These are phyloP conservation scores for Kodamaea suecica DNA, from an alignment of 1,139 yeast genomes.

Conservation along the genomic window DNA sequence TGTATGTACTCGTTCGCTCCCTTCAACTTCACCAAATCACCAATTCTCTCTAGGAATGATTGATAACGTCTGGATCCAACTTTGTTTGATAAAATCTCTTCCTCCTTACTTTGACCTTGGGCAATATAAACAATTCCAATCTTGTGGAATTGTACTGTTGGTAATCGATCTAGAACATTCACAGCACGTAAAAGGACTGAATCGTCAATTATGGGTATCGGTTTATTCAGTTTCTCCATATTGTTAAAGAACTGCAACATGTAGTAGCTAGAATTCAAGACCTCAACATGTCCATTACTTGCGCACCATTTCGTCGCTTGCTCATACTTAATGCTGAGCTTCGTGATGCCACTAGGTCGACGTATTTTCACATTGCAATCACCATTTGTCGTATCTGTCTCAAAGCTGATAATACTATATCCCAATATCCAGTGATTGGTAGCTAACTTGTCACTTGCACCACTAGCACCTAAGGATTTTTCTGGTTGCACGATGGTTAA, in stretches of 20 bases:
- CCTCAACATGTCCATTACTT: conserved; percentile 3
- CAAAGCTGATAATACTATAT: conserved; percentile 53
- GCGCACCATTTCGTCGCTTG: conserved; percentile 2
- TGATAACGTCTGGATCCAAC: conserved; percentile 66
- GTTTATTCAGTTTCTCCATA: conserved; percentile 22
- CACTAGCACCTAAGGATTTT: conserved; percentile 7
- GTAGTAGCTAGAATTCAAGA: conserved; percentile 26
- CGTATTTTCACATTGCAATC: conserved; percentile 52
- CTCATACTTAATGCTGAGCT: conserved; percentile 46
- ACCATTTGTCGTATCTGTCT: conserved; percentile 53
- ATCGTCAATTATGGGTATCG: conserved; percentile 45
- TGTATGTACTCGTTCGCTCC: conserved; percentile 52
- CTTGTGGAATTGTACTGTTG: conserved; percentile 76
- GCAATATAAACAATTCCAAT: conserved; percentile 76
- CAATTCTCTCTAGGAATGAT: conserved; percentile 55
- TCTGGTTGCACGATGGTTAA: conserved; percentile 40
- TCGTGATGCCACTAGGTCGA: conserved; percentile 65
- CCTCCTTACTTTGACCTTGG: conserved; percentile 60
- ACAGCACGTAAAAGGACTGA: conserved; percentile 56
- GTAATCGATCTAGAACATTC: conserved; percentile 66
- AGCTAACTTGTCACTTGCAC: conserved; percentile 20
- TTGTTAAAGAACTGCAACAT: conserved; percentile 33
- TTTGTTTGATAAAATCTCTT: conserved; percentile 60
- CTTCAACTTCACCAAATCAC: conserved; percentile 54
- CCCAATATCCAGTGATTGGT: conserved; percentile 64